phyloP scores from a whole-genome alignment of 2,329 filamentous ascomycete species.

The Cladobotryum mycophilum region DNA sequence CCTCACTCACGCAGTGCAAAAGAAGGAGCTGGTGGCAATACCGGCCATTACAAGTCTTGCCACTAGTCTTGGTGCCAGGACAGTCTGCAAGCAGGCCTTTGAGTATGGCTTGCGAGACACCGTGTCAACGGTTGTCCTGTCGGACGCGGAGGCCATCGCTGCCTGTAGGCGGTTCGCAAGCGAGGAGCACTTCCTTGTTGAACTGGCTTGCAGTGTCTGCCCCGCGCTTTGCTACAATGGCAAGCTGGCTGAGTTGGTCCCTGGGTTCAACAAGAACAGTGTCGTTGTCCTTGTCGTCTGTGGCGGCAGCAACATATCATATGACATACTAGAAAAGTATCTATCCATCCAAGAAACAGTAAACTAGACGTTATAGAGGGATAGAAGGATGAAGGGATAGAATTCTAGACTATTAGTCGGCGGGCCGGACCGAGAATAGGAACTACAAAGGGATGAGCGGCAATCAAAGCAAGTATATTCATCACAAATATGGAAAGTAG shows the following conservation, averaged over 20 bases:
- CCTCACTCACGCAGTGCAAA: constrained; percentile 50
- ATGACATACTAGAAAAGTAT: constrained; percentile 23
- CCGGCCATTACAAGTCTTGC: constrained; percentile 65
- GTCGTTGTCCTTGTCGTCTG: constrained; percentile 26
- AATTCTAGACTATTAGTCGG: background rate
- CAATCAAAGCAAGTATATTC: too few species aligned
- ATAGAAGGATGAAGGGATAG: background rate
- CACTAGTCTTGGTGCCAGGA: constrained; percentile 60
- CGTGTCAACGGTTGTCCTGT: constrained; percentile 21
- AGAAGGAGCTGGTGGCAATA: constrained; percentile 52
- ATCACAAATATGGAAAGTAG: too few species aligned
- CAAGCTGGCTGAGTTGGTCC: constrained; percentile 17
- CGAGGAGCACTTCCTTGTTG: constrained; percentile 25
- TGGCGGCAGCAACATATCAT: constrained; percentile 27
- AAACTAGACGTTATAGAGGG: background rate
- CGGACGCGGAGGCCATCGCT: constrained; percentile 22
- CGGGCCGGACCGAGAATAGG: too few species aligned
- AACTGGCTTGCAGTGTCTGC: constrained; percentile 24
- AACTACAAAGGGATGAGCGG: too few species aligned
- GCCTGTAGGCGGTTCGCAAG: constrained; percentile 23
- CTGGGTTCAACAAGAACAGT: constrained; percentile 17
- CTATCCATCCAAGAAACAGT: background rate
- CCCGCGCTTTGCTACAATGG: constrained; percentile 24
- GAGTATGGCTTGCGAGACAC: constrained; percentile 22
- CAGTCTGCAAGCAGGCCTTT: constrained; percentile 50